A percentile compares a stretch with the other conserved stretches of the same genome.
Conservation (phyloP, 2,329 filamentous ascomycete genomes). For the Calonectria multiphialidica region DNA sequence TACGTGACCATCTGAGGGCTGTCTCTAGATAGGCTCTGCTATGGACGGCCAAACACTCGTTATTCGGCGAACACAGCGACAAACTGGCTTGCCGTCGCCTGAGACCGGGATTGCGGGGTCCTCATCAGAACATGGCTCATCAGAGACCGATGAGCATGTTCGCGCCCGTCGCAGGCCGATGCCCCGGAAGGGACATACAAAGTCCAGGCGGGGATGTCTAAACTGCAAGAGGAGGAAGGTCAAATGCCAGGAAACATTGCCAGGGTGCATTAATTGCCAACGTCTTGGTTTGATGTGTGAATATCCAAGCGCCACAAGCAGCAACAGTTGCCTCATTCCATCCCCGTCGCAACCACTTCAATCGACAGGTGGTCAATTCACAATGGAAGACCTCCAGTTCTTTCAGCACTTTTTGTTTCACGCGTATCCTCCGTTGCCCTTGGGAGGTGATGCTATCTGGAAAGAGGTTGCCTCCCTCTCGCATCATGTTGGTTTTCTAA, state of each 20-base stretch:
- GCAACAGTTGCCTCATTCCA: not conserved
- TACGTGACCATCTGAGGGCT: not conserved
- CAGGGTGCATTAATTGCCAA: slow-evolving; percentile 29
- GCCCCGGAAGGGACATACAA: slow-evolving; percentile 30
- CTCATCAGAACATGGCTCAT: not conserved
- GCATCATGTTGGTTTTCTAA: slow-evolving; percentile 42
- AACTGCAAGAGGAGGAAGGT: slow-evolving; percentile 39
- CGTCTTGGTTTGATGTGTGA: slow-evolving; percentile 32
- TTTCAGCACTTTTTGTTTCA: slow-evolving; percentile 63
- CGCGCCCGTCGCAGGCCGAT: slow-evolving; percentile 13
- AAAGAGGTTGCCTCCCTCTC: slow-evolving; percentile 48
- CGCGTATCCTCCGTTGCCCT: slow-evolving; percentile 53
- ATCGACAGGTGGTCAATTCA: slow-evolving; percentile 44
- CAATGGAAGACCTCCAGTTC: slow-evolving; percentile 59
- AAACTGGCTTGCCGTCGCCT: not conserved
- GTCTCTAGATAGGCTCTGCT: not conserved
- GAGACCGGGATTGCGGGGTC: slow-evolving; percentile 4
- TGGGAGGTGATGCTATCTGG: slow-evolving; percentile 49
- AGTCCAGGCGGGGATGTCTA: slow-evolving; percentile 35
- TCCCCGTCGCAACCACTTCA: slow-evolving; percentile 11
- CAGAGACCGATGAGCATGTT: not conserved
- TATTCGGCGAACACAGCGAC: not conserved
- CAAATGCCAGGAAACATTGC: slow-evolving; percentile 35
- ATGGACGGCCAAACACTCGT: not conserved
- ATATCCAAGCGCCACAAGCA: slow-evolving; percentile 19